Percentiles rank a stretch among this genome's conserved stretches.
phyloP scores from a whole-genome alignment of 129 eudicot genomes.

The Cynara cardunculus region DNA sequence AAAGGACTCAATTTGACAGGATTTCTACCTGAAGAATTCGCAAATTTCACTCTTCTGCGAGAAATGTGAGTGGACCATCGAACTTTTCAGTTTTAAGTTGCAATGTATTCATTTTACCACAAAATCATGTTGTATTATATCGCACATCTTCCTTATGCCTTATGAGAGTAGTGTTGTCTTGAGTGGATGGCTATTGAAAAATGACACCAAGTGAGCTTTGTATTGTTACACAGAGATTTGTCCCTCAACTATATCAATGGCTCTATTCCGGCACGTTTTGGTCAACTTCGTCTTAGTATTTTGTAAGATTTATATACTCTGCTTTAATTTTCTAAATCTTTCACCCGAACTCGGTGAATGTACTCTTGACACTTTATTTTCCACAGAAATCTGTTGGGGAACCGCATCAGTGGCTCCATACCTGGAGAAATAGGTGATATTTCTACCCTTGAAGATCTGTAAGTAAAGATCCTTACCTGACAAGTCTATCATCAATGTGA shows the following conservation, averaged over 20 bases:
- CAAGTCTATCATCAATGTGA: background rate
- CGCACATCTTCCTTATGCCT: background rate
- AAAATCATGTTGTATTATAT: background rate
- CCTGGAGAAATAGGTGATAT: slow-evolving; percentile 77
- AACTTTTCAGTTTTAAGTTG: background rate
- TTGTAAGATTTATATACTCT: slow-evolving; percentile 56
- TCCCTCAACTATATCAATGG: slow-evolving; percentile 73
- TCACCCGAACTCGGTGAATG: background rate
- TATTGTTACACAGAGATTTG: slow-evolving; percentile 54
- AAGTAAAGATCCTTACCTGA: slow-evolving; percentile 29
- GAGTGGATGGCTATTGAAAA: background rate
- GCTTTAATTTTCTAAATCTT: background rate
- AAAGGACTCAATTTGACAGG: slow-evolving; percentile 79
- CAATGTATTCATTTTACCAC: background rate
- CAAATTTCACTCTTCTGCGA: slow-evolving; percentile 46
- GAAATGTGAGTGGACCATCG: slow-evolving; percentile 52
- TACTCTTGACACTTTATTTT: background rate
- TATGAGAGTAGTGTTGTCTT: background rate
- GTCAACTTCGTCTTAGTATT: slow-evolving; percentile 50
- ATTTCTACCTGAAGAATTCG: slow-evolving; percentile 66
- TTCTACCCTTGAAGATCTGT: slow-evolving; percentile 67
- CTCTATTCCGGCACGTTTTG: slow-evolving; percentile 52
- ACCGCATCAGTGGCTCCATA: slow-evolving; percentile 69
- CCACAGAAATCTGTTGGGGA: slow-evolving; percentile 67
- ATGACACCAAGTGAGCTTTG: background rate